Evolutionary conservation across 2,329 filamentous ascomycete genomes (phyloP), one percentile per base, ranked within the genome.

Genomic region (Stemphylium beticola): DNA sequence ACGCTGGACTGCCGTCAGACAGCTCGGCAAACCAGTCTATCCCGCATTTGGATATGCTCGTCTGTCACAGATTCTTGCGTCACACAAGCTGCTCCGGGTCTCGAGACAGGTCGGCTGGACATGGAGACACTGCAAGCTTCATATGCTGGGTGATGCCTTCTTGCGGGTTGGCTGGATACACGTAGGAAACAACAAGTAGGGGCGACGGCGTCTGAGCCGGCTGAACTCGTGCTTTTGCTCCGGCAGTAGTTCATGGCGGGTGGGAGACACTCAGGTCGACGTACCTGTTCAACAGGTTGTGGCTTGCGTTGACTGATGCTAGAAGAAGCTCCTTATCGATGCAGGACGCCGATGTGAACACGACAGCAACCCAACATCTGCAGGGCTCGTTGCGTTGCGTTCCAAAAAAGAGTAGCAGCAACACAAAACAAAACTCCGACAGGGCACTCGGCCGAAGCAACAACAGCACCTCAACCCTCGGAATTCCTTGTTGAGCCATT

Each of bases 41-140:
- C 11, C 57, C 47, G 31, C 37, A 39, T 54, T 14, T 39, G 47
- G 57, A 46, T 38, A 49, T 43, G 37, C 48, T 51, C 44, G 53
- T 50, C 36, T 56, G 60, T 62, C 53, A 49, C 57, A 61, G 51
- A 45, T 48, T 48, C n/a, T 49, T 38, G 45, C 53, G 44, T 58
- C 50, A 50, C 55, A 55, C 34, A 42, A 39, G 53, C 49, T 49
- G 44, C 41, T 41, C 47, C 31, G 40, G 26, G 52, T 53, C 52
- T 58, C 57, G 58, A 61, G 58, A 62, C 57, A 56, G 50, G 45
- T 53, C 48, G 52, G 26, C 11, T 11, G 26, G 26, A 29, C 9
- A 7, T 22, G 49, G 60, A 62, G 61, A 66, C 65, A 53, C 49
- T 53, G 49, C 33, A 54, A 44, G 48, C 59, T 53, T 55, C 56